Evolutionary conservation across 495 filamentous ascomycete genomes (phyloP).

Genomic region (Stereocaulon alpinum): DNA sequence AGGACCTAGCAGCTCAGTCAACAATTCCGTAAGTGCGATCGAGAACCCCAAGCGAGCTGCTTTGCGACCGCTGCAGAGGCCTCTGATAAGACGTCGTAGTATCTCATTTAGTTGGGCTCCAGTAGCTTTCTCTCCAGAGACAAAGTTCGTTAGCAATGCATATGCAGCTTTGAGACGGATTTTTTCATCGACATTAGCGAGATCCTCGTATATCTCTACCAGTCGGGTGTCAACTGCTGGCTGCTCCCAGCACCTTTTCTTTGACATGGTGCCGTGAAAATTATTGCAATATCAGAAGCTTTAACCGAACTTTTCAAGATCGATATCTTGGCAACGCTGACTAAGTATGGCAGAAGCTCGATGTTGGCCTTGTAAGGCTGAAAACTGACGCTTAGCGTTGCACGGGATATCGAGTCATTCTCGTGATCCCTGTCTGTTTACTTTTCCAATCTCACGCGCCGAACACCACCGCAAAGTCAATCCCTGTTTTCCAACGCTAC

Average conservation of each 20-base stretch:
- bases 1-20: constrained; percentile 36
- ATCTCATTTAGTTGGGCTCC: constrained; percentile 36
- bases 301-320: neutral
- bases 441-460: constrained; percentile 9
- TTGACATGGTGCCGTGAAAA: constrained; percentile 21
- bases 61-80: constrained; percentile 82
- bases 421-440: constrained; percentile 6
- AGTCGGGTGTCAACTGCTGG: constrained; percentile 39
- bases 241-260: constrained; percentile 38
- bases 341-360: neutral
- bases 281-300: neutral
- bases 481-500: neutral
- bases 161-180: constrained; percentile 41
- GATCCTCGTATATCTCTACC: constrained; percentile 47
- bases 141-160: constrained; percentile 37
- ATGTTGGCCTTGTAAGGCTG: neutral
- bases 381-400: neutral
- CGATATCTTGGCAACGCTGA: neutral
- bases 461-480: neutral
- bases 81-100: constrained; percentile 63
- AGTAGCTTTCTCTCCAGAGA: constrained; percentile 29
- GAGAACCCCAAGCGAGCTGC: constrained; percentile 87
- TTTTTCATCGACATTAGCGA: constrained; percentile 42
- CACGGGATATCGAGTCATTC: constrained; percentile 11
- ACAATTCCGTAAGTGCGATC: constrained; percentile 73